Conservation (phyloP, 345 rosid genomes). For the Eutrema yunnanense region DNA sequence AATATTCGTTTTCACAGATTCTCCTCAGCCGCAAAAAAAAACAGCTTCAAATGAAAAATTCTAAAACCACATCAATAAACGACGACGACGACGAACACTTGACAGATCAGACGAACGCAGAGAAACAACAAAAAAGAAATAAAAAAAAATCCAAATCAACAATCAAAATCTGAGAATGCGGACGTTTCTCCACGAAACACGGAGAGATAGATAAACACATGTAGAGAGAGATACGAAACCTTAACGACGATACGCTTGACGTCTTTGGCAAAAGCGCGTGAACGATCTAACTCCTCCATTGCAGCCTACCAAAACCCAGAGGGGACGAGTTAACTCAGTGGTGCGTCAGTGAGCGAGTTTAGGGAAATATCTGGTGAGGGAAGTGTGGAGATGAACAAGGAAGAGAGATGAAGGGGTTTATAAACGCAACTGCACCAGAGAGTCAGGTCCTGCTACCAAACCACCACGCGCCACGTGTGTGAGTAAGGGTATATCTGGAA, state of each 20-base stretch:
- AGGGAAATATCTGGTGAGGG: conserved; percentile 12
- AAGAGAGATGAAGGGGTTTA: conserved; percentile 24
- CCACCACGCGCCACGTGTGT: conserved; percentile 20
- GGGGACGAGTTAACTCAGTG: conserved; percentile 23
- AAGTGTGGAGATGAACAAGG: conserved; percentile 16
- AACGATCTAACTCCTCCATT: conserved; percentile 45
- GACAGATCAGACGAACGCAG: conserved; percentile 9
- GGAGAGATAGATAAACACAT: neutral
- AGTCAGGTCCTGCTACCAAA: conserved; percentile 8
- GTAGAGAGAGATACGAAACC: conserved; percentile 29
- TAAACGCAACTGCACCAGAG: conserved; percentile 21
- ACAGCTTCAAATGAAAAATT: neutral
- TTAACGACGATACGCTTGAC: conserved; percentile 91
- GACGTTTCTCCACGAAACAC: neutral
- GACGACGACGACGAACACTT: conserved; percentile 13
- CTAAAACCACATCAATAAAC: neutral
- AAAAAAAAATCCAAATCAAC: neutral
- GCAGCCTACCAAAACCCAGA: neutral
- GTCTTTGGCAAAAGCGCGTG: conserved; percentile 73
- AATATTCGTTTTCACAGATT: neutral
- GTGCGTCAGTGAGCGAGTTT: neutral
- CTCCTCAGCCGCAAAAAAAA: neutral
- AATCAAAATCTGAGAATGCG: conserved; percentile 16
- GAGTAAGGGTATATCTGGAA: neutral
- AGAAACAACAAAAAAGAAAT: neutral